Base-by-base conservation (phyloP, 176 grass and related monocot genomes). In the Urochloa ruziziensis region DNA sequence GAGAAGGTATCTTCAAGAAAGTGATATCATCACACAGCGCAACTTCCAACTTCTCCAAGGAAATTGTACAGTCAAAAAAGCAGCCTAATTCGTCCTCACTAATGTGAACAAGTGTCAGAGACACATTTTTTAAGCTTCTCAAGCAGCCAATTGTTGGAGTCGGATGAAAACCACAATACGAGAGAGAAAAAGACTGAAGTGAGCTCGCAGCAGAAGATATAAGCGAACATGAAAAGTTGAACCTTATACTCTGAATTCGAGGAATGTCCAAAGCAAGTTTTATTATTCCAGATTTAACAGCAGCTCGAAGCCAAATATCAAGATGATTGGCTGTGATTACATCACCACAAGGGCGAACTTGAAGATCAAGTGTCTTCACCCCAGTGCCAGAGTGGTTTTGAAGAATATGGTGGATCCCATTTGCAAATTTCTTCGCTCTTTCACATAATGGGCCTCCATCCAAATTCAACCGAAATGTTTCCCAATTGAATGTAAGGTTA, bases 1-100 rank as follows among this genome's bases (percentile, higher is more conserved):
- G 73, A 47, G 51, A 78, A 47, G 63, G 83, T 59, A 85, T 28
- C 12, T 60, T 78, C 74, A 85, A 78, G 14, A 25, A 58, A 78
- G 39, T 33, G 19, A 78, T 34, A 21, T 27, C 52, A 48, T 60
- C 39, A 10, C 74, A 85, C 11, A 2, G 0, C 7, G 0, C 25
- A 25, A 78, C 15, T 12, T 18, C 64, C 36, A 78, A 70, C 4
- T 78, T 25, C 51, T 85, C 51, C 83, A 78, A 78, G 1, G 73
- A n/a, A 78, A 19, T 18, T 25, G 82, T 27, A 69, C 18, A 19
- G 49, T 36, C 46, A 10, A 85, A 28, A 69, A 85, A 13, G 51
- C 49, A 78, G 17, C 39, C 73, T 27, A 85, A 9, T 60, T 70
- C 63, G 18, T 78, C 63, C 36, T 44, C 64, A 9, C 51, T 85